phyloP scores from a whole-genome alignment of 192 early-diverging fungal species.

The Coemansia sp. region DNA sequence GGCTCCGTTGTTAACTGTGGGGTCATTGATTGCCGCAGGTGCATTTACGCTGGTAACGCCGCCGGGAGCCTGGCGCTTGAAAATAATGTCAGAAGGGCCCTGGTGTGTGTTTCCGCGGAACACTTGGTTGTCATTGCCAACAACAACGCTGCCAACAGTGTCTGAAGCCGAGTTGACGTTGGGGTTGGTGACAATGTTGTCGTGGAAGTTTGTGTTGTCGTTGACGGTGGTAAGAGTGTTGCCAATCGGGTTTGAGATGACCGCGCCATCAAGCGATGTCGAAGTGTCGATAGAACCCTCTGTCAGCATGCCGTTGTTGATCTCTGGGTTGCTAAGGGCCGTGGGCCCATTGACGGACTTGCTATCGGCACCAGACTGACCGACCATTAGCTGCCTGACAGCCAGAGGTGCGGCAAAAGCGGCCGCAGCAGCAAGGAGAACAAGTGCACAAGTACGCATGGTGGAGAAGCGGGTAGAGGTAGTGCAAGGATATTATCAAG shows the following conservation, averaged over 20 bases:
- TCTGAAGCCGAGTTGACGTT: conserved; percentile 29
- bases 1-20: conserved; percentile 42
- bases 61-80: conserved; percentile 28
- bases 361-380: conserved; percentile 18
- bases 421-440: conserved; percentile 24
- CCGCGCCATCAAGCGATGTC: conserved; percentile 32
- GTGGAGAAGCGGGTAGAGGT: not conserved
- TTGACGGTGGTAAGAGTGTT: conserved; percentile 31
- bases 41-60: conserved; percentile 43
- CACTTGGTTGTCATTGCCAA: conserved; percentile 45
- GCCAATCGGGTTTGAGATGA: conserved; percentile 22
- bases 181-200: conserved; percentile 44
- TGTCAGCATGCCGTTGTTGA: conserved; percentile 36
- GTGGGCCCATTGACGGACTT: conserved; percentile 40
- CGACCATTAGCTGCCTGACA: conserved; percentile 33
- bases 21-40: conserved; percentile 40
- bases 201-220: conserved; percentile 40
- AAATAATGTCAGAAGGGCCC: conserved; percentile 12
- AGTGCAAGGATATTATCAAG: not conserved
- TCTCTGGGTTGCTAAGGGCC: conserved; percentile 28
- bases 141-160: conserved; percentile 28
- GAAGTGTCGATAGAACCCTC: conserved; percentile 35
- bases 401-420: conserved; percentile 32
- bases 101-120: not conserved
- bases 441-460: conserved; percentile 22